phyloP scores from a whole-genome alignment of 305 asterid genomes.

The Solanum hybrid region DNA sequence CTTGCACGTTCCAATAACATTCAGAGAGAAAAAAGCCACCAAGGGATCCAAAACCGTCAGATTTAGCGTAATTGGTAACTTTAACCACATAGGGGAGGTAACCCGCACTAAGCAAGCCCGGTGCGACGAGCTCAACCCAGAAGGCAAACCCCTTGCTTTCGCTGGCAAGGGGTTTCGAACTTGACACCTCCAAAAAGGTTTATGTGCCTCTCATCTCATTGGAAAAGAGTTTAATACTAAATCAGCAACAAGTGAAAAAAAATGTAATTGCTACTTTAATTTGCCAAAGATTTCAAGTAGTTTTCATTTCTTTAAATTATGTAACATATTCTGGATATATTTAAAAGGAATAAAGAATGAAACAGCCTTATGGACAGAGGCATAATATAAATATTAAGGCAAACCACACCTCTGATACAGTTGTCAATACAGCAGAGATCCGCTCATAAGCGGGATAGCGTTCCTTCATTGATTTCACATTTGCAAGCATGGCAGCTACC shows the following conservation, averaged over 20 bases:
- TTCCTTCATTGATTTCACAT: slow-evolving; percentile 59
- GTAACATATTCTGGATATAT: not conserved
- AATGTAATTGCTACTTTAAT: not conserved
- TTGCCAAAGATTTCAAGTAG: not conserved
- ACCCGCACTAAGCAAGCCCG: too few relatives aligned
- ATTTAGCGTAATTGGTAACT: not conserved
- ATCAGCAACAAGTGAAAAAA: not conserved
- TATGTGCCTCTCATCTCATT: not conserved
- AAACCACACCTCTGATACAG: slow-evolving; percentile 73
- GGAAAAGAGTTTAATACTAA: not conserved
- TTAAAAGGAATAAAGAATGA: not conserved
- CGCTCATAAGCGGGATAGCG: slow-evolving; percentile 81
- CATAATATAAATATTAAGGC: not conserved
- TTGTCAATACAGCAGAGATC: slow-evolving; percentile 79
- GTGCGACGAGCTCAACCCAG: too few relatives aligned
- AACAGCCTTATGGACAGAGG: not conserved
- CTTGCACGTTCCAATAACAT: not conserved
- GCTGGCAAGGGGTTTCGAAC: too few relatives aligned
- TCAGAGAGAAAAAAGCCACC: not conserved
- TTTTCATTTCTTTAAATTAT: not conserved
- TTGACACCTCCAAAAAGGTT: not conserved
- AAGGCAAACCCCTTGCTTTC: too few relatives aligned
- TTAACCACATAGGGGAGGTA: too few relatives aligned
- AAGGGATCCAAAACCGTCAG: not conserved
- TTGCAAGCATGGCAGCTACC: slow-evolving; percentile 66